Evolutionary conservation across 768 basidiomycete species (phyloP).

Genomic region (Lactarius quietus): DNA sequence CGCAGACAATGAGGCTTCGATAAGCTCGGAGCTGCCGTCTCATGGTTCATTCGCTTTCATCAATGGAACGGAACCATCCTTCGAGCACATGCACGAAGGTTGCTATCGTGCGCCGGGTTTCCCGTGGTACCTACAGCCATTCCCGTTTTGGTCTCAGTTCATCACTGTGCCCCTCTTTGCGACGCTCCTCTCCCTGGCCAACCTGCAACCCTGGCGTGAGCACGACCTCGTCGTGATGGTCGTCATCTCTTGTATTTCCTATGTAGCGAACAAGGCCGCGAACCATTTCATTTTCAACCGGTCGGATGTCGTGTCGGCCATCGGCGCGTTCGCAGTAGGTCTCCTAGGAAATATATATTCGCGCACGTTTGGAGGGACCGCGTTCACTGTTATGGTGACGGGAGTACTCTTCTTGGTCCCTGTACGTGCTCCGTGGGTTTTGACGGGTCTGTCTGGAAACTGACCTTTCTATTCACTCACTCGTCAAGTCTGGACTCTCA

Average conservation of each 20-base stretch:
- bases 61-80: slow-evolving; percentile 44
- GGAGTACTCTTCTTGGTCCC: slow-evolving; percentile 86
- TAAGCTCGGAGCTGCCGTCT: slow-evolving; percentile 41
- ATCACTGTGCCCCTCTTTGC: slow-evolving; percentile 76
- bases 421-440: slow-evolving; percentile 42
- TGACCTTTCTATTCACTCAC: slow-evolving; percentile 19
- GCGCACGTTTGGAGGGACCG: slow-evolving; percentile 77
- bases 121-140: slow-evolving; percentile 78
- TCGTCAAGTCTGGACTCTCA: slow-evolving; percentile 76
- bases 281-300: slow-evolving; percentile 84
- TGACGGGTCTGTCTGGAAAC: not conserved
- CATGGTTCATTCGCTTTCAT: slow-evolving; percentile 66
- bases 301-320: slow-evolving; percentile 79
- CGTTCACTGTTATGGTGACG: slow-evolving; percentile 88
- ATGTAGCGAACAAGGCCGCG: slow-evolving; percentile 75
- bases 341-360: slow-evolving; percentile 79
- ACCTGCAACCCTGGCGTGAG: slow-evolving; percentile 71
- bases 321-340: slow-evolving; percentile 81
- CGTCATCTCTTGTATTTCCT: slow-evolving; percentile 74
- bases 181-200: slow-evolving; percentile 64
- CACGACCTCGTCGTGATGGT: slow-evolving; percentile 80
- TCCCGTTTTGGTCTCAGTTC: slow-evolving; percentile 75
- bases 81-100: slow-evolving; percentile 52
- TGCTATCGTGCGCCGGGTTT: slow-evolving; percentile 66
- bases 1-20: slow-evolving; percentile 50